Conservation (phyloP, 176 grass and related monocot genomes). For the Carex littledalei region DNA sequence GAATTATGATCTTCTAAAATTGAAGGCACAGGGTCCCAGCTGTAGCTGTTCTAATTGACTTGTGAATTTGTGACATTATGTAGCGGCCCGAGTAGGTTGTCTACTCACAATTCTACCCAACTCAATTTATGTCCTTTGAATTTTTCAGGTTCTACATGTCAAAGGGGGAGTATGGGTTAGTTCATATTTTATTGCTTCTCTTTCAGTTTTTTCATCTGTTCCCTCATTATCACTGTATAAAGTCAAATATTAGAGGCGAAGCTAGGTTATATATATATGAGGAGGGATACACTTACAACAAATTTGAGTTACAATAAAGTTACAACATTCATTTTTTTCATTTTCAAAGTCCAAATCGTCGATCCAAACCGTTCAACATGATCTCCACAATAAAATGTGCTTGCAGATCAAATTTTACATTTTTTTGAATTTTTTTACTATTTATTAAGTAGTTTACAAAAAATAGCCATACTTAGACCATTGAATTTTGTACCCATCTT, state of each 20-base stretch:
- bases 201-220: background rate
- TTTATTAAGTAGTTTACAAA: too few relatives aligned
- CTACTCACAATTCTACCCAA: background rate
- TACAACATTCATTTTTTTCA: too few relatives aligned
- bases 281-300: too few relatives aligned
- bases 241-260: background rate
- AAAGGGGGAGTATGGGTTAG: background rate
- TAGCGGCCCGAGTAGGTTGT: conserved; percentile 1
- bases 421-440: too few relatives aligned
- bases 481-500: too few relatives aligned
- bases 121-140: background rate
- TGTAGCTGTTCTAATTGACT: background rate
- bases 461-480: too few relatives aligned
- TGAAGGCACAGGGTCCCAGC: conserved; percentile 12
- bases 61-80: conserved; percentile 11
- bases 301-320: too few relatives aligned
- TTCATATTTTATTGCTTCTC: conserved; percentile 14
- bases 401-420: too few relatives aligned
- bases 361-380: too few relatives aligned
- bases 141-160: background rate
- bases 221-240: background rate
- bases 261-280: background rate
- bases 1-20: background rate
- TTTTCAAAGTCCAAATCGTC: too few relatives aligned
- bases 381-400: too few relatives aligned